Percentiles rank a stretch among this genome's conserved stretches.
These are phyloP conservation scores for Seminavis robusta DNA, from an alignment of 108 stramenopile genomes.

Conservation along the genomic window DNA sequence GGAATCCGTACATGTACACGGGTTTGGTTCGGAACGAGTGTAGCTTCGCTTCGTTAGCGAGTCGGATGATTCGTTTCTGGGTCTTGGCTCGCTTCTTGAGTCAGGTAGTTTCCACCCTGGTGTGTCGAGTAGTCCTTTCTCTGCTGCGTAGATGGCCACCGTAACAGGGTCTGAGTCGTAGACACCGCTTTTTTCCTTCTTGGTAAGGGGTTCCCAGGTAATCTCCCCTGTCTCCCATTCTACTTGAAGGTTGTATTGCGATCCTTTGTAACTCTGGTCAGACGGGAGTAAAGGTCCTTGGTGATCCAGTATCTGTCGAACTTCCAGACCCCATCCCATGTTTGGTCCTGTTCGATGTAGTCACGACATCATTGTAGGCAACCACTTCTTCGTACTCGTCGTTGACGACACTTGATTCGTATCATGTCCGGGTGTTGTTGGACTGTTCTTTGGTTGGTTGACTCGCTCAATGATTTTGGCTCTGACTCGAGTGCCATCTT, in stretches of 20 bases:
- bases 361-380: too few relatives aligned
- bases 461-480: too few relatives aligned
- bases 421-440: too few relatives aligned
- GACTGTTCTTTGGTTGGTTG: too few relatives aligned
- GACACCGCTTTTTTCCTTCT: background rate
- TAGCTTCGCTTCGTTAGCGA: constrained; percentile 3
- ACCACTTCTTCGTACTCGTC: too few relatives aligned
- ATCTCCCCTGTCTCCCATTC: constrained; percentile 26
- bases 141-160: constrained; percentile 26
- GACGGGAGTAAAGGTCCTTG: constrained; percentile 12
- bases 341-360: too few relatives aligned
- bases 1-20: constrained; percentile 21
- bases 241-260: constrained; percentile 25
- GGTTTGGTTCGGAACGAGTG: background rate
- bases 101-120: constrained; percentile 42
- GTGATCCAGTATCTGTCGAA: constrained; percentile 2
- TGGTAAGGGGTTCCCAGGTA: constrained; percentile 23
- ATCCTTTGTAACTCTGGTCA: constrained; percentile 18
- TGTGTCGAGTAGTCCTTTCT: constrained; percentile 21
- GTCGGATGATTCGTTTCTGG: constrained; percentile 1
- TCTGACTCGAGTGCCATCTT: too few relatives aligned
- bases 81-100: constrained; percentile 8
- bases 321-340: too few relatives aligned
- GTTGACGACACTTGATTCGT: too few relatives aligned
- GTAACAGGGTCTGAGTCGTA: constrained; percentile 30